Conservation (phyloP, 768 basidiomycete species). For the Boletus rubescentipes region DNA sequence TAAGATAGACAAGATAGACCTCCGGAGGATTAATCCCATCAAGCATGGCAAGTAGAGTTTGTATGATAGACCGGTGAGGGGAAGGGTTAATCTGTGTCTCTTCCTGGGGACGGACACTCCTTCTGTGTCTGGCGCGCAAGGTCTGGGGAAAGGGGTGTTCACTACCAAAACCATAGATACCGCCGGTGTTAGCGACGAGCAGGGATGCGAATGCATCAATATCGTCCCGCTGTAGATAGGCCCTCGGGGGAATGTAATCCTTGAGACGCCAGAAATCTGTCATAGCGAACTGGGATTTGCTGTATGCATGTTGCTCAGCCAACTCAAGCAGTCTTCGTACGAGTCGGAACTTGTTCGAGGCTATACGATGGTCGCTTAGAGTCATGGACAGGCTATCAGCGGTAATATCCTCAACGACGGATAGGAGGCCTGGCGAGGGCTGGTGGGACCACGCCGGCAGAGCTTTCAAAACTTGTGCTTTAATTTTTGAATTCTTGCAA, state of each 20-base stretch:
- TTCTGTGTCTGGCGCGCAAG: constrained; percentile 39
- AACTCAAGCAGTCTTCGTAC: constrained; percentile 62
- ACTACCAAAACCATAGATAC: constrained; percentile 58
- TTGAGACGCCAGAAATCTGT: constrained; percentile 85
- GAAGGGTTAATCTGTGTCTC: constrained; percentile 22
- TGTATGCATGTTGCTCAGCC: constrained; percentile 38
- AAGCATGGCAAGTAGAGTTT: constrained; percentile 57
- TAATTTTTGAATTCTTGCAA: constrained; percentile 37
- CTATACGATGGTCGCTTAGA: constrained; percentile 58
- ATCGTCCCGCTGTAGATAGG: constrained; percentile 62
- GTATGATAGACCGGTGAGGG: constrained; percentile 51
- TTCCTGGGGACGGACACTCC: constrained; percentile 13
- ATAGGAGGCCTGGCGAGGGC: constrained; percentile 46
- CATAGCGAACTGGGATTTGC: constrained; percentile 47
- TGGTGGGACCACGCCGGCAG: constrained; percentile 77
- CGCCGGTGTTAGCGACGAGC: constrained; percentile 56
- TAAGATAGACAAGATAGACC: constrained; percentile 59
- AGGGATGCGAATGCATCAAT: constrained; percentile 71
- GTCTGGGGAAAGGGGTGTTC: constrained; percentile 47
- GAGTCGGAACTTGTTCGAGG: constrained; percentile 75
- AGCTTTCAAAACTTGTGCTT: constrained; percentile 49
- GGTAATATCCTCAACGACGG: constrained; percentile 46
- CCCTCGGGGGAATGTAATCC: constrained; percentile 60
- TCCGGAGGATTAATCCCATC: constrained; percentile 47
- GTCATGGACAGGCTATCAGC: constrained; percentile 49